Evolutionary conservation across 1,284 basidiomycete species (phyloP).

Genomic region (Leccinum subrobustum): DNA sequence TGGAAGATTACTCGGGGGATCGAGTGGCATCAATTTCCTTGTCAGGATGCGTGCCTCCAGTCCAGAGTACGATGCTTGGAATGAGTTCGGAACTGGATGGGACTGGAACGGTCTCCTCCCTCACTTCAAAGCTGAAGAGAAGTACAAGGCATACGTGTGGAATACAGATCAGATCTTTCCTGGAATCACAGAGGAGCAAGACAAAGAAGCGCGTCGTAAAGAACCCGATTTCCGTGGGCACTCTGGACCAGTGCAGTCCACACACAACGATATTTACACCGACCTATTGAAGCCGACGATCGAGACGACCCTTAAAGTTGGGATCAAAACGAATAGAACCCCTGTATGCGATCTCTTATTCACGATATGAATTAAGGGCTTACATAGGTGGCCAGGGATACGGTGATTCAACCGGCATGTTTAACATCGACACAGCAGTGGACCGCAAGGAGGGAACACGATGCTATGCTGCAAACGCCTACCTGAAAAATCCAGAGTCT

Average conservation of each 20-base stretch:
- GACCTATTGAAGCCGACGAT: constrained; percentile 19
- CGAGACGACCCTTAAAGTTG: constrained; percentile 7
- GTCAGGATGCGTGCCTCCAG: constrained; percentile 22
- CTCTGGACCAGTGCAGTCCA: constrained; percentile 13
- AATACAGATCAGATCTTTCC: constrained; percentile 21
- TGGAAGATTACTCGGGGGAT: constrained; percentile 23
- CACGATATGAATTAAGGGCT: neutral
- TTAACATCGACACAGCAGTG: constrained; percentile 22
- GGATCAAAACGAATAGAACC: constrained; percentile 18
- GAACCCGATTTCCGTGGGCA: constrained; percentile 17
- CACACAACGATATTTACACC: constrained; percentile 19
- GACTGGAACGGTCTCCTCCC: constrained; percentile 18
- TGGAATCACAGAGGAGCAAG: constrained; percentile 16
- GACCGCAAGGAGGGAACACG: constrained; percentile 15
- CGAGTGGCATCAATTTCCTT: constrained; percentile 20
- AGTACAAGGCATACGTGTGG: constrained; percentile 11
- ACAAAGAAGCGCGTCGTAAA: constrained; percentile 12
- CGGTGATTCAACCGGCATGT: constrained; percentile 24
- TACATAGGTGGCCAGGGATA: constrained; percentile 10
- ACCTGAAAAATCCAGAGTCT: constrained; percentile 14
- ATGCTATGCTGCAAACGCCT: constrained; percentile 23
- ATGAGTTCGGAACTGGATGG: constrained; percentile 20
- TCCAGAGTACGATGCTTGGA: constrained; percentile 22
- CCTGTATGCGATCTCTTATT: constrained; percentile 11
- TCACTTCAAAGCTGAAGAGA: constrained; percentile 19